Evolutionary conservation across 2,329 filamentous ascomycete species (phyloP).

Genomic region (Parascedosporium putredinis): DNA sequence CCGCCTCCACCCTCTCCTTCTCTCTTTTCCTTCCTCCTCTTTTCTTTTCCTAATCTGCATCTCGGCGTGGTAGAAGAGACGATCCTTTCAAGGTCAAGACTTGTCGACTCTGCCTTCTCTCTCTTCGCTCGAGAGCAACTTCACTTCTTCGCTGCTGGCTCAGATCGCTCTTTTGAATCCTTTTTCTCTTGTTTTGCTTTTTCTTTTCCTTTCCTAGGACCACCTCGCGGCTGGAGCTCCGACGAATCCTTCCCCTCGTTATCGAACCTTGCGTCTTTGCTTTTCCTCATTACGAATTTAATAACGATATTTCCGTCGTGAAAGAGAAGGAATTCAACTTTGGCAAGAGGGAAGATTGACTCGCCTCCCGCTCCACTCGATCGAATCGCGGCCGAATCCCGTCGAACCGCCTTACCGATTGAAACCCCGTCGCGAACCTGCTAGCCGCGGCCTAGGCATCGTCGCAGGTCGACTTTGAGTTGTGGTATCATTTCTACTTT

Average conservation of each 20-base stretch:
- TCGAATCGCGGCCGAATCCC: background rate
- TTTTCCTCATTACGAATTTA: background rate
- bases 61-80: constrained; percentile 7
- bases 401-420: background rate
- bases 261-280: background rate
- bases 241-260: constrained; percentile 4
- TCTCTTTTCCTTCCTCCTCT: constrained; percentile 13
- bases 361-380: background rate
- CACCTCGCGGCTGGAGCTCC: constrained; percentile 4
- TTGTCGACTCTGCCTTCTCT: background rate
- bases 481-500: constrained; percentile 15
- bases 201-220: constrained; percentile 6
- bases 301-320: background rate
- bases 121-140: constrained; percentile 20
- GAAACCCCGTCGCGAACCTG: background rate
- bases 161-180: constrained; percentile 35
- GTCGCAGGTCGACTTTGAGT: constrained; percentile 49
- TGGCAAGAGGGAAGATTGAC: background rate
- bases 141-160: constrained; percentile 46
- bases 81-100: background rate
- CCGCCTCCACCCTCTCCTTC: constrained; percentile 12
- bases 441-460: constrained; percentile 8
- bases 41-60: constrained; percentile 9
- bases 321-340: background rate
- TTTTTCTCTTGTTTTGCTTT: constrained; percentile 15